Percentiles rank a stretch among this genome's conserved stretches.
These are phyloP conservation scores for Alternaria infectoria DNA, from an alignment of 2,329 filamentous ascomycete genomes.

Conservation along the genomic window DNA sequence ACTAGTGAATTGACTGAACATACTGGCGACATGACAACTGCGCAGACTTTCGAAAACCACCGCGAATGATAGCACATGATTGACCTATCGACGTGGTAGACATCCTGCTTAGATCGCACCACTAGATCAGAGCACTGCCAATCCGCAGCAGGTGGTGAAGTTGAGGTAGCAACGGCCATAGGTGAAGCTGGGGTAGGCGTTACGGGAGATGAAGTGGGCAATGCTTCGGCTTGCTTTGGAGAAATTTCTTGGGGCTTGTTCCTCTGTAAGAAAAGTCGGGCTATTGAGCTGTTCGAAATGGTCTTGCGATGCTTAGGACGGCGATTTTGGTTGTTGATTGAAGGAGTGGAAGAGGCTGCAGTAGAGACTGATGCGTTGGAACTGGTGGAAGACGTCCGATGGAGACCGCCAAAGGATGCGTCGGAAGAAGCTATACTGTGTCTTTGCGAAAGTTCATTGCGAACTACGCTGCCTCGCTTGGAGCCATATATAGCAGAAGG, in stretches of 20 bases:
- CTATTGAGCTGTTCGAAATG: conserved; percentile 16
- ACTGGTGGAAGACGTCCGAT: conserved; percentile 17
- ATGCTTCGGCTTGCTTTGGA: neutral
- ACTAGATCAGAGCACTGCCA: conserved; percentile 36
- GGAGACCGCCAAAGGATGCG: conserved; percentile 9
- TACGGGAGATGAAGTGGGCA: conserved; percentile 5
- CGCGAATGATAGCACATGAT: conserved; percentile 40
- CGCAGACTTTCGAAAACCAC: conserved; percentile 40
- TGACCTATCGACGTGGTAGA: conserved; percentile 39
- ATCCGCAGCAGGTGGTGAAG: conserved; percentile 10
- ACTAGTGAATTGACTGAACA: neutral
- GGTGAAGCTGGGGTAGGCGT: neutral
- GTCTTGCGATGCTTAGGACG: conserved; percentile 20
- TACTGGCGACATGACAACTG: conserved; percentile 31
- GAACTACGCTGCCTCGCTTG: conserved; percentile 6
- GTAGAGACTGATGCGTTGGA: conserved; percentile 17
- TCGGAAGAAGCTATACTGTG: conserved; percentile 17
- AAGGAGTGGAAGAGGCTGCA: conserved; percentile 19
- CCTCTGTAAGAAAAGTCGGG: conserved; percentile 21
- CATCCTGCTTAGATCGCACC: conserved; percentile 33
- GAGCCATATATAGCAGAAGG: conserved; percentile 5
- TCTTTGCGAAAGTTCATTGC: conserved; percentile 4
- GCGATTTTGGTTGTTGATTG: conserved; percentile 1
- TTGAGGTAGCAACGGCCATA: neutral
- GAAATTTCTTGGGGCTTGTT: conserved; percentile 5